Conservation (phyloP, 176 grass and related monocot genomes). For the Hordeum vulgare region DNA sequence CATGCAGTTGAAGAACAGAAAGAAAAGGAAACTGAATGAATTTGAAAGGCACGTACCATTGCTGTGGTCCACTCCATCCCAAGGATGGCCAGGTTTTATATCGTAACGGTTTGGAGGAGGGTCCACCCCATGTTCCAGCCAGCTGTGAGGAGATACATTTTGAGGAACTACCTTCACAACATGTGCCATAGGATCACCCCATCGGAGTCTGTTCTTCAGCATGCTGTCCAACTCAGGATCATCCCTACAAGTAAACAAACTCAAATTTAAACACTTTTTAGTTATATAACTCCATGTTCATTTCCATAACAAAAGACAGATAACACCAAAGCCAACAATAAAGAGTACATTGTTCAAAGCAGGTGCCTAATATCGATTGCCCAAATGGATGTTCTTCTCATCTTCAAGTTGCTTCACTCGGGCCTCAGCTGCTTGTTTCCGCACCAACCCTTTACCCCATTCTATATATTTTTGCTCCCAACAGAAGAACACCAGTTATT, state of each 20-base stretch:
- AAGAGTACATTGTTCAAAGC: not conserved
- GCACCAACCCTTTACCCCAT: constrained; percentile 90
- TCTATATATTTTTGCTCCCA: constrained; percentile 64
- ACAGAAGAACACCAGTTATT: constrained; percentile 9
- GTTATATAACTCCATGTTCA: not conserved
- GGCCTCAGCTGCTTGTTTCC: constrained; percentile 77
- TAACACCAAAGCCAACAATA: not conserved
- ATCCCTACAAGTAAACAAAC: constrained; percentile 26
- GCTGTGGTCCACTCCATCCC: constrained; percentile 88
- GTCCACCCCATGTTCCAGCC: constrained; percentile 81
- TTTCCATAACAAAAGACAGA: not conserved
- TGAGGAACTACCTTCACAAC: constrained; percentile 92
- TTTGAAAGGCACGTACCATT: constrained; percentile 46
- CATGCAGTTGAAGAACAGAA: not conserved
- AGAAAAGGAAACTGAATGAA: not conserved
- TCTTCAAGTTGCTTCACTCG: constrained; percentile 52
- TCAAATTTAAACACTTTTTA: not conserved
- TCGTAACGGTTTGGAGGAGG: constrained; percentile 76
- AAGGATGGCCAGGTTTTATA: constrained; percentile 80
- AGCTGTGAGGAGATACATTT: constrained; percentile 71
- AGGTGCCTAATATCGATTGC: not conserved
- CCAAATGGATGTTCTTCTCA: constrained; percentile 76
- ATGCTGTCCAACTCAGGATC: constrained; percentile 83
- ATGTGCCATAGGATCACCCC: constrained; percentile 98
- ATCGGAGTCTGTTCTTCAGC: constrained; percentile 76